phyloP scores from a whole-genome alignment of 2,329 filamentous ascomycete species.

The Cladosporium sp. region DNA sequence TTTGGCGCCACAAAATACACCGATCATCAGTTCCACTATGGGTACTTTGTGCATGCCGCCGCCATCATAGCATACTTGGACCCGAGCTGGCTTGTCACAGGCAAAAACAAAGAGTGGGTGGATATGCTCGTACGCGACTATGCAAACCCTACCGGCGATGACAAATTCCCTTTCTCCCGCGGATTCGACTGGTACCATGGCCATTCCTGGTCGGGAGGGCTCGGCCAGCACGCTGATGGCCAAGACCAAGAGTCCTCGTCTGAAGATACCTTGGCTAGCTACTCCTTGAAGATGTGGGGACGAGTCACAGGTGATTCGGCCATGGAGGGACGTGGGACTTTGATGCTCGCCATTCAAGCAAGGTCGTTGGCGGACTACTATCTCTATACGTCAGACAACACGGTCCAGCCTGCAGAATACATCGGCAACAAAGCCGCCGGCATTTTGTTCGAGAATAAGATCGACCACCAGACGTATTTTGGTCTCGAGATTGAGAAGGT shows the following conservation, averaged over 20 bases:
- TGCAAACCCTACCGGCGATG: slow-evolving; percentile 67
- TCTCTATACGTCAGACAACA: slow-evolving; percentile 67
- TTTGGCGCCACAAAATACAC: slow-evolving; percentile 88
- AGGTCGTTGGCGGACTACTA: slow-evolving; percentile 76
- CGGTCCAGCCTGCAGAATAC: slow-evolving; percentile 68
- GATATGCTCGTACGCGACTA: slow-evolving; percentile 78
- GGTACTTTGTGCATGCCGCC: slow-evolving; percentile 83
- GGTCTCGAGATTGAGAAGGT: slow-evolving; percentile 43
- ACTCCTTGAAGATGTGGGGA: slow-evolving; percentile 93
- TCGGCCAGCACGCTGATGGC: slow-evolving; percentile 66
- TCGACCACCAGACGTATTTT: slow-evolving; percentile 90
- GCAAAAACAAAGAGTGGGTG: slow-evolving; percentile 69
- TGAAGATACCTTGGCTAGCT: slow-evolving; percentile 82
- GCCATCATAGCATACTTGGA: slow-evolving; percentile 78
- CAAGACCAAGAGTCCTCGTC: slow-evolving; percentile 85
- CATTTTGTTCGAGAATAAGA: slow-evolving; percentile 82
- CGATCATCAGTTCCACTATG: slow-evolving; percentile 61
- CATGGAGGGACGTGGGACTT: slow-evolving; percentile 73
- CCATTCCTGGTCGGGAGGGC: slow-evolving; percentile 84
- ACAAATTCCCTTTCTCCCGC: slow-evolving; percentile 74
- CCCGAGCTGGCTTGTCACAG: slow-evolving; percentile 58
- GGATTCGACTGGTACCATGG: slow-evolving; percentile 93
- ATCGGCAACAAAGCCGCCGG: slow-evolving; percentile 68
- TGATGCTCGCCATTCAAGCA: slow-evolving; percentile 74
- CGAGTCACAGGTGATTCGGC: slow-evolving; percentile 66